phyloP scores from a whole-genome alignment of 208 protist species.

The Porcisia deanei region DNA sequence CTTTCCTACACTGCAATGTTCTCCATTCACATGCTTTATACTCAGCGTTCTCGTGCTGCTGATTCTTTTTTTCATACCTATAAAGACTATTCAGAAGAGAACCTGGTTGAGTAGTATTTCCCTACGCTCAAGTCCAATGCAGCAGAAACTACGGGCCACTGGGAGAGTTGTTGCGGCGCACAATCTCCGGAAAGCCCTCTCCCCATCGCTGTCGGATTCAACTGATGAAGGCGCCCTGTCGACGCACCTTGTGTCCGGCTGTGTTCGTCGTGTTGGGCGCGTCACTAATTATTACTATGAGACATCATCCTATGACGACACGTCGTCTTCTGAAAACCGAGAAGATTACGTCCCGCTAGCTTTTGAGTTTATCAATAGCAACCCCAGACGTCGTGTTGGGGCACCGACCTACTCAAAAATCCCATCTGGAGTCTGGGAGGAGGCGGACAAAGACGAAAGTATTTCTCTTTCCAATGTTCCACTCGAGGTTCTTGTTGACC shows the following conservation, averaged over 20 bases:
- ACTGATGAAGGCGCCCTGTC: slow-evolving; percentile 19
- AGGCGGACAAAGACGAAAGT: slow-evolving; percentile 11
- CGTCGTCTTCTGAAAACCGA: slow-evolving; percentile 52
- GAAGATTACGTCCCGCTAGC: slow-evolving; percentile 56
- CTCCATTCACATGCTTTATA: background rate
- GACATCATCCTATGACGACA: slow-evolving; percentile 26
- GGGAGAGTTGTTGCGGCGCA: background rate
- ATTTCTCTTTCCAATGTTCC: slow-evolving; percentile 20
- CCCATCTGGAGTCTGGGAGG: slow-evolving; percentile 25
- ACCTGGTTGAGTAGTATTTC: background rate
- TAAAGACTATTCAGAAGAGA: background rate
- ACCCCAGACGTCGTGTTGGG: slow-evolving; percentile 27
- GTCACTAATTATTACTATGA: slow-evolving; percentile 37
- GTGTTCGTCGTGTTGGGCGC: slow-evolving; percentile 15
- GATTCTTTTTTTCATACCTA: slow-evolving; percentile 2
- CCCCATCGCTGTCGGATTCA: slow-evolving; percentile 20
- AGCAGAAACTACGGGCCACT: background rate
- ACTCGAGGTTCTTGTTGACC: slow-evolving; percentile 23
- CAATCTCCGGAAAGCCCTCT: slow-evolving; percentile 1
- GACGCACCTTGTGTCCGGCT: slow-evolving; percentile 12
- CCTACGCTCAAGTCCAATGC: background rate
- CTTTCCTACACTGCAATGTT: background rate
- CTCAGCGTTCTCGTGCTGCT: background rate
- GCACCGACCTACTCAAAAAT: slow-evolving; percentile 13
- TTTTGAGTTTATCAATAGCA: slow-evolving; percentile 50